Evolutionary conservation across 768 basidiomycete genomes (phyloP).

Genomic region (Floccularia luteovirens): DNA sequence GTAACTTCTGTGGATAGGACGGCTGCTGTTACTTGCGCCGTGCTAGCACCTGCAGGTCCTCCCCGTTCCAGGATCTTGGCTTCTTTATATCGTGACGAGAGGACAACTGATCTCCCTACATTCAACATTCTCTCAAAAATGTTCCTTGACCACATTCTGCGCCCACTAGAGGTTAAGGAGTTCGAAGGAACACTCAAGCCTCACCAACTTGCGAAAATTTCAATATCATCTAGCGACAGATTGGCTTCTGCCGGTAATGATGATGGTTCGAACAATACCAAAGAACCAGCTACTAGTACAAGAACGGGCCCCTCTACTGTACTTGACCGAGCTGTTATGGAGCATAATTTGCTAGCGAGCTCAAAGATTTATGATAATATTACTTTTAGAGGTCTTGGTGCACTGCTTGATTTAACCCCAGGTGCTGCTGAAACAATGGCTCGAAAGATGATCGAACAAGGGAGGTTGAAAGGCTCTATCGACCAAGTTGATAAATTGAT

Average conservation of each 20-base stretch:
- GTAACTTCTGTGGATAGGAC: slow-evolving; percentile 32
- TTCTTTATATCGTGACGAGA: slow-evolving; percentile 90
- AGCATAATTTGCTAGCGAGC: slow-evolving; percentile 95
- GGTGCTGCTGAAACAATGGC: slow-evolving; percentile 97
- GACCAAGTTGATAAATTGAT: slow-evolving; percentile 95
- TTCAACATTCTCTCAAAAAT: slow-evolving; percentile 94
- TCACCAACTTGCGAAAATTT: slow-evolving; percentile 92
- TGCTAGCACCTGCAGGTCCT: slow-evolving; percentile 95
- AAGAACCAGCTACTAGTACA: slow-evolving; percentile 55
- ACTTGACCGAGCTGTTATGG: slow-evolving; percentile 95
- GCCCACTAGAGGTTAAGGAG: slow-evolving; percentile 79
- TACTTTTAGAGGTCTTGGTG: slow-evolving; percentile 89
- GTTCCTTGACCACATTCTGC: slow-evolving; percentile 97
- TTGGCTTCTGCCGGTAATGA: slow-evolving; percentile 62
- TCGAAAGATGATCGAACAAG: slow-evolving; percentile 97
- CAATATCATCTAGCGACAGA: slow-evolving; percentile 77
- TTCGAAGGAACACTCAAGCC: slow-evolving; percentile 84
- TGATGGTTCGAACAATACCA: slow-evolving; percentile 36
- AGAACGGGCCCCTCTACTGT: slow-evolving; percentile 93
- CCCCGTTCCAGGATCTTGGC: slow-evolving; percentile 91
- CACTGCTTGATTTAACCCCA: slow-evolving; percentile 82
- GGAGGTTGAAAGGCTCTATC: slow-evolving; percentile 85
- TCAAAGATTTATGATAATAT: slow-evolving; percentile 98
- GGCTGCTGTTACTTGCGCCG: slow-evolving; percentile 92
- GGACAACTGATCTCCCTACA: slow-evolving; percentile 69